Evolutionary conservation across 2,329 filamentous ascomycete genomes (phyloP).

Genomic region (Colletotrichum paranaense): DNA sequence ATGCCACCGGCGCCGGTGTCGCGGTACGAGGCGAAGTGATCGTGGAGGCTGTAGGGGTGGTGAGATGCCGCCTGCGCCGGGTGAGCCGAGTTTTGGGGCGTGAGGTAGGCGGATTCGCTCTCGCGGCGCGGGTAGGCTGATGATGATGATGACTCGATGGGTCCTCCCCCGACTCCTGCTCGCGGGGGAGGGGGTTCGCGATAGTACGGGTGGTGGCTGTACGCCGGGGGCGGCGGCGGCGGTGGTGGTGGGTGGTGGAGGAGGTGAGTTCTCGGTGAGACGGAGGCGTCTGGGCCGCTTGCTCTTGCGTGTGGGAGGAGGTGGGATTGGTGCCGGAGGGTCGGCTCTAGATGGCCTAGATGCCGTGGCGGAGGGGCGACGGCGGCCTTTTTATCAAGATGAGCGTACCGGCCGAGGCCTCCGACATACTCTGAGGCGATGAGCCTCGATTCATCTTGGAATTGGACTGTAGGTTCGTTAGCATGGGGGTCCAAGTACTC

Average conservation of each 20-base stretch:
- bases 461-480: constrained; percentile 67
- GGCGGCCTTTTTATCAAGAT: constrained; percentile 51
- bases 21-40: constrained; percentile 19
- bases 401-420: constrained; percentile 78
- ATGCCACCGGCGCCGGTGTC: not conserved
- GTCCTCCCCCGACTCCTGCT: not conserved
- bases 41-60: constrained; percentile 16
- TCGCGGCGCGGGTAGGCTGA: constrained; percentile 34
- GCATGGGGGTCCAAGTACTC: not conserved
- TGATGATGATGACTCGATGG: not conserved
- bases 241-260: constrained; percentile 22
- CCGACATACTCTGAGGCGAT: constrained; percentile 93
- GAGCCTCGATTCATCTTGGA: constrained; percentile 88
- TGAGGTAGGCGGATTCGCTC: constrained; percentile 34
- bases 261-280: constrained; percentile 25
- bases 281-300: constrained; percentile 22
- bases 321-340: constrained; percentile 40
- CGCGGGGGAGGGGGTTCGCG: not conserved
- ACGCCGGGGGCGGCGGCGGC: constrained; percentile 3
- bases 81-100: constrained; percentile 43
- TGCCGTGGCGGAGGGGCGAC: constrained; percentile 35
- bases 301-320: constrained; percentile 32
- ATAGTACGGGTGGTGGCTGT: constrained; percentile 23
- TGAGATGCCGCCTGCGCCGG: constrained; percentile 41
- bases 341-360: constrained; percentile 40